Evolutionary conservation across 2,329 filamentous ascomycete species (phyloP).

Genomic region (Daldinia sp.): DNA sequence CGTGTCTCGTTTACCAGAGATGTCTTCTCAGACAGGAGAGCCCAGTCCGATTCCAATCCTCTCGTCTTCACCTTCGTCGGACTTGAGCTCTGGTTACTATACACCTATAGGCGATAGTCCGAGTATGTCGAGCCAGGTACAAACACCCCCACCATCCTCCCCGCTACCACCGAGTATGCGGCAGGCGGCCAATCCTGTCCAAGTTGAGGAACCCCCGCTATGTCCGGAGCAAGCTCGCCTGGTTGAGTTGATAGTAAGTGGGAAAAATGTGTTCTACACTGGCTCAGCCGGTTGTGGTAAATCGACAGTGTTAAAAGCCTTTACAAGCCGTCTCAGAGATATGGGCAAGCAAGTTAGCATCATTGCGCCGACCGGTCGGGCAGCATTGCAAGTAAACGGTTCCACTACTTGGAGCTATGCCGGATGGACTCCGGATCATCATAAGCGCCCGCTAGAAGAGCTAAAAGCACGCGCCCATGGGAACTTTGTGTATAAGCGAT

Average conservation of each 20-base stretch:
- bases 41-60: background rate
- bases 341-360: conserved; percentile 55
- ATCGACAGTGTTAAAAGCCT: conserved; percentile 61
- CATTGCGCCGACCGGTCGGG: conserved; percentile 66
- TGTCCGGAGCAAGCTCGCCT: conserved; percentile 58
- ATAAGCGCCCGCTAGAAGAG: conserved; percentile 52
- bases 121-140: background rate
- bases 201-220: conserved; percentile 46
- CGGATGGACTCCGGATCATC: conserved; percentile 60
- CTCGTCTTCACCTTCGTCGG: background rate
- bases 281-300: conserved; percentile 70
- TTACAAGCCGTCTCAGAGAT: conserved; percentile 51
- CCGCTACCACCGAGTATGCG: background rate
- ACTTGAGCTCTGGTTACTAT: background rate
- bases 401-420: conserved; percentile 65
- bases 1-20: background rate
- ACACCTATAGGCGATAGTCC: background rate
- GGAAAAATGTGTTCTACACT: conserved; percentile 69
- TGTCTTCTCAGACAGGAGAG: background rate
- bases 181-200: background rate
- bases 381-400: conserved; percentile 65
- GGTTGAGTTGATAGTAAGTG: conserved; percentile 59
- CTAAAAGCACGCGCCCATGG: conserved; percentile 46
- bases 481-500: conserved; percentile 47
- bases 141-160: conserved; percentile 15